Evolutionary conservation across 345 rosid species (phyloP).

Genomic region (Abelmoschus esculentus): DNA sequence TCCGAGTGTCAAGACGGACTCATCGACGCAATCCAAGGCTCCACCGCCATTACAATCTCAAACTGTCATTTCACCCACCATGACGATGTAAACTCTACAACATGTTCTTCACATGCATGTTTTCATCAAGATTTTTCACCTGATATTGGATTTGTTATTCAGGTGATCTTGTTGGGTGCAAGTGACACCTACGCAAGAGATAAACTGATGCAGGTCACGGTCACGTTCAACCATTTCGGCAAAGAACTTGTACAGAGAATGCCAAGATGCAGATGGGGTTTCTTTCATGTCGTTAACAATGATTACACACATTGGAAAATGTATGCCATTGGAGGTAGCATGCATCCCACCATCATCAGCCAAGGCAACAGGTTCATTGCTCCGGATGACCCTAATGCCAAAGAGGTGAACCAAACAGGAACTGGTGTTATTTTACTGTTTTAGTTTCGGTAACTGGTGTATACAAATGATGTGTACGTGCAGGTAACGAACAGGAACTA

Average conservation of each 20-base stretch:
- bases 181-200: background rate
- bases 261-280: constrained; percentile 74
- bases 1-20: background rate
- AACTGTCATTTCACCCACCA: background rate
- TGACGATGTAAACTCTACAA: background rate
- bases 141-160: too few species aligned
- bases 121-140: too few species aligned
- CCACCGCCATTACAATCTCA: background rate
- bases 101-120: constrained; percentile 4
- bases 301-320: constrained; percentile 72
- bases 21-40: background rate
- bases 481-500: background rate
- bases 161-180: background rate
- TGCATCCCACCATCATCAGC: constrained; percentile 56
- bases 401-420: background rate
- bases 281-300: constrained; percentile 69
- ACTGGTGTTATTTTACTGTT: background rate
- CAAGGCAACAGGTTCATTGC: constrained; percentile 74
- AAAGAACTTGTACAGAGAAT: constrained; percentile 65
- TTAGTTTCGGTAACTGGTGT: too few species aligned
- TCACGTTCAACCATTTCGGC: constrained; percentile 75
- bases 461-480: too few species aligned
- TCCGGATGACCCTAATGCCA: constrained; percentile 24
- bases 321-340: constrained; percentile 76
- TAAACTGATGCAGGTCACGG: constrained; percentile 50